Percentiles rank a stretch among this genome's conserved stretches.
These are phyloP conservation scores for Camellia sinensis DNA, from an alignment of 148 eudicot genomes.

Conservation along the genomic window DNA sequence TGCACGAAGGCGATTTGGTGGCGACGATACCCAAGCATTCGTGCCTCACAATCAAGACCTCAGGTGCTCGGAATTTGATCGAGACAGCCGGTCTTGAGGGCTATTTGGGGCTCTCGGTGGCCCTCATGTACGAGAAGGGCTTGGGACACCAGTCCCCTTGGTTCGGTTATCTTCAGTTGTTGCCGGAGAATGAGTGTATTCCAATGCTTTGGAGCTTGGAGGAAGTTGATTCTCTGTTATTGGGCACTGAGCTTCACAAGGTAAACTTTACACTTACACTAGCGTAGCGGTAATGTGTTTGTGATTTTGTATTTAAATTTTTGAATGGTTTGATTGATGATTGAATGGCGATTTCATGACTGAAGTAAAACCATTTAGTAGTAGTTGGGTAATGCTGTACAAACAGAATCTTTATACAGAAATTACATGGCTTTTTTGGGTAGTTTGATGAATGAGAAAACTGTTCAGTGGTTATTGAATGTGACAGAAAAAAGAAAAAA, in stretches of 20 bases:
- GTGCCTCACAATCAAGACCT: conserved; percentile 67
- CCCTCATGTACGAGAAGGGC: conserved; percentile 83
- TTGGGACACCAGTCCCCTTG: conserved; percentile 60
- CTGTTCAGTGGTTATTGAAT: no score
- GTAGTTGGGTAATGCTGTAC: no score
- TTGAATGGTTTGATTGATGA: no score
- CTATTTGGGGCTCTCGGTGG: conserved; percentile 55
- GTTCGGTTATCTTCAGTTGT: conserved; percentile 64
- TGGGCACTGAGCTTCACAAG: conserved; percentile 94
- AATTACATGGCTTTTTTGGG: no score
- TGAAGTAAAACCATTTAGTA: no score
- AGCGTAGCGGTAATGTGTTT: background rate
- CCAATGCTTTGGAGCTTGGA: conserved; percentile 73
- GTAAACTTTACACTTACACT: conserved; percentile 14
- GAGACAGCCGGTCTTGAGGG: conserved; percentile 58
- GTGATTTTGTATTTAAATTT: no score
- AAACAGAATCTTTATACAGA: no score
- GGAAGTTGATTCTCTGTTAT: conserved; percentile 56
- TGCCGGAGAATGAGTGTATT: conserved; percentile 51
- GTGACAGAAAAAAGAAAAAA: no score
- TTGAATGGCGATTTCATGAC: no score
- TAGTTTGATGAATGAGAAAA: no score
- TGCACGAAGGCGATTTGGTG: conserved; percentile 62
- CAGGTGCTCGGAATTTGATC: conserved; percentile 52
- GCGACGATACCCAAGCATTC: conserved; percentile 72